A percentile compares a stretch with the other conserved stretches of the same genome.
phyloP scores from a whole-genome alignment of 306 rosid species.

The Leucaena leucocephala region DNA sequence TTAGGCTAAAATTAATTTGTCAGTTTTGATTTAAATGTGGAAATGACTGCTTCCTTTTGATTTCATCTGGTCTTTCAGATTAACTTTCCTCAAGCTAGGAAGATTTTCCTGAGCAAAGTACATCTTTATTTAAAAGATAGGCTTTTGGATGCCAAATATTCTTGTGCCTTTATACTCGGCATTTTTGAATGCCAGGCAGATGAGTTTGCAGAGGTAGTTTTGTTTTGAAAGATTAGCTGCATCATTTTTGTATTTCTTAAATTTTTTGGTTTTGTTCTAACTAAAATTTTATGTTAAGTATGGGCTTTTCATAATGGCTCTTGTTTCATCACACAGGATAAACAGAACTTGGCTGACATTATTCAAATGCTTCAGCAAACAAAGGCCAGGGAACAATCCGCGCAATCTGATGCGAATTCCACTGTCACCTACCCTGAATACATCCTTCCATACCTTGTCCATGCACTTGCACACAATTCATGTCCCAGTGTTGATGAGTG shows the following conservation, averaged over 20 bases:
- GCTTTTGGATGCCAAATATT: conserved; percentile 88
- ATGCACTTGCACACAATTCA: conserved; percentile 77
- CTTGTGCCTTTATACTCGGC: conserved; percentile 77
- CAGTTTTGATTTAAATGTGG: conserved; percentile 35
- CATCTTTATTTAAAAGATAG: conserved; percentile 90
- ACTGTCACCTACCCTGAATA: conserved; percentile 74
- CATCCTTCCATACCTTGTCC: conserved; percentile 80
- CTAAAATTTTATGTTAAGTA: neutral
- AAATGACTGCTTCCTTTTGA: conserved; percentile 40
- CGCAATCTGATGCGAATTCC: conserved; percentile 72
- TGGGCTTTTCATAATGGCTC: conserved; percentile 15
- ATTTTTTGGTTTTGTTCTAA: neutral
- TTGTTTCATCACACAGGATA: conserved; percentile 62
- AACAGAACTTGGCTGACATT: conserved; percentile 78
- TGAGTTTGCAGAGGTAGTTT: conserved; percentile 77
- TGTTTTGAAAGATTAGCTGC: conserved; percentile 22
- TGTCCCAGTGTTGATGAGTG: conserved; percentile 88
- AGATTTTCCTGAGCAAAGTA: conserved; percentile 72
- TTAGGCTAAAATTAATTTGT: conserved; percentile 18
- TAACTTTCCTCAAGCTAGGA: conserved; percentile 77
- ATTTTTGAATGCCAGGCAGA: conserved; percentile 58
- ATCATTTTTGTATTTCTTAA: neutral
- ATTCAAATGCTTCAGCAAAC: conserved; percentile 87
- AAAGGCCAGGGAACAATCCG: conserved; percentile 67
- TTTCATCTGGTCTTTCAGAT: conserved; percentile 61